These are phyloP conservation scores for Claviceps arundinis DNA, from an alignment of 2,329 filamentous ascomycete species.

Conservation along the genomic window DNA sequence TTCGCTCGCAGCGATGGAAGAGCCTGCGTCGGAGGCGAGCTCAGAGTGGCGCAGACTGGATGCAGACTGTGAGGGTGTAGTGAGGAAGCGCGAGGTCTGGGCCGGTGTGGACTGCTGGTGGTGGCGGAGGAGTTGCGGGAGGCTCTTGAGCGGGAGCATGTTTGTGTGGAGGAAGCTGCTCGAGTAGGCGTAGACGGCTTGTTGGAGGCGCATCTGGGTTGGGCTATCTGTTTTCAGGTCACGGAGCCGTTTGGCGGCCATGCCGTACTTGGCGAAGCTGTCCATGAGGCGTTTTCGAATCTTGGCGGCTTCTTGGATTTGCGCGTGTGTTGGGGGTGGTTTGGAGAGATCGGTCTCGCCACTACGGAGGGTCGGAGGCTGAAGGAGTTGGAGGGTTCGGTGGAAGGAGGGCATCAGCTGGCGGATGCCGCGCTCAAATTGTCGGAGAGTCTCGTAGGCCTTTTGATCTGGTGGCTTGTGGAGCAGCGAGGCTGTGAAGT, in stretches of 20 bases:
- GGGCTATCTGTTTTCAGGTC: slow-evolving; percentile 62
- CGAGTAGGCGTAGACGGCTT: slow-evolving; percentile 69
- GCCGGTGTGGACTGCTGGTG: slow-evolving; percentile 8
- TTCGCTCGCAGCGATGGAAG: slow-evolving; percentile 30
- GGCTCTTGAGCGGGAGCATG: slow-evolving; percentile 73
- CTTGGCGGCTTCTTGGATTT: slow-evolving; percentile 76
- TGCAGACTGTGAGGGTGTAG: slow-evolving; percentile 22
- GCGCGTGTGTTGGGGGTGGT: slow-evolving; percentile 41
- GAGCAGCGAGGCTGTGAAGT: slow-evolving; percentile 59
- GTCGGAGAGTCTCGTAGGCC: slow-evolving; percentile 68
- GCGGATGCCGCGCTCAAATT: slow-evolving; percentile 80
- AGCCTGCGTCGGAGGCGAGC: slow-evolving; percentile 32
- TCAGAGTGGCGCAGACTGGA: slow-evolving; percentile 34
- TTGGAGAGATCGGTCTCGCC: slow-evolving; percentile 24
- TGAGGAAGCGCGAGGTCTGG: slow-evolving; percentile 18
- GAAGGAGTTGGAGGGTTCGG: slow-evolving; percentile 56
- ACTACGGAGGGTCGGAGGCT: slow-evolving; percentile 34
- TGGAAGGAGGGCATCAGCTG: slow-evolving; percentile 76
- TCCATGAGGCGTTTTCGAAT: slow-evolving; percentile 83
- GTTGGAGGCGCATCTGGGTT: slow-evolving; percentile 63
- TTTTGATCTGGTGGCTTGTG: slow-evolving; percentile 62
- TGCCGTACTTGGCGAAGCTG: slow-evolving; percentile 77
- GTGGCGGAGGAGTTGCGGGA: slow-evolving; percentile 50
- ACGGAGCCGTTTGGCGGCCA: slow-evolving; percentile 66
- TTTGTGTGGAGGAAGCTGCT: slow-evolving; percentile 76